A percentile compares a stretch with the other conserved stretches of the same genome.
Evolutionary conservation across 257 asterid species (phyloP).

Genomic region (Gentiana straminea): DNA sequence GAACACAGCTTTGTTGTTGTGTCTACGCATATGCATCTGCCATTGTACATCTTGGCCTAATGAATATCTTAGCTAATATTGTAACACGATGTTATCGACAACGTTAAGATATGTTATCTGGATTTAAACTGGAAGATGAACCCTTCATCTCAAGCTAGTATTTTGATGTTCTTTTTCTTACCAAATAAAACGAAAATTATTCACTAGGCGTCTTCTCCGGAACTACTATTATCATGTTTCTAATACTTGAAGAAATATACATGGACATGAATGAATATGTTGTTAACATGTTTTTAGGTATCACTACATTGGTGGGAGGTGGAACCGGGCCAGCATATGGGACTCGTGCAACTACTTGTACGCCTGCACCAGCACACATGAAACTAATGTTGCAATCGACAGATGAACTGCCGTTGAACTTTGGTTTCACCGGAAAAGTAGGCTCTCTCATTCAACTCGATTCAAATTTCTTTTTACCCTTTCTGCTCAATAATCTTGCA

Average conservation of each 20-base stretch:
- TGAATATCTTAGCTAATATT: no score
- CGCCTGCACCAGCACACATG: constrained; percentile 83
- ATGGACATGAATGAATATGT: not conserved
- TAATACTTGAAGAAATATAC: not conserved
- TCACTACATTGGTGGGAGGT: constrained; percentile 93
- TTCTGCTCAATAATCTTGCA: not conserved
- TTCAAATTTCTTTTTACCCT: no score
- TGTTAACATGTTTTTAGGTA: constrained; percentile 31
- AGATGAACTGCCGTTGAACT: constrained; percentile 82
- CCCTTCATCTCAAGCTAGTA: no score
- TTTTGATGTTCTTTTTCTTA: no score
- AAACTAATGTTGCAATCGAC: constrained; percentile 88
- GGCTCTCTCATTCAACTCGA: constrained; percentile 6
- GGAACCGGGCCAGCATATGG: constrained; percentile 99
- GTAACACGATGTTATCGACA: no score
- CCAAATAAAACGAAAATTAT: no score
- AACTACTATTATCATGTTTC: no score
- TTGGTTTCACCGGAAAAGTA: constrained; percentile 97
- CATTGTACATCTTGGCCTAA: no score
- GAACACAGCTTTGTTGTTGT: not conserved
- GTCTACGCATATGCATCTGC: no score
- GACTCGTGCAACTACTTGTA: constrained; percentile 97
- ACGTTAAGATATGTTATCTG: no score
- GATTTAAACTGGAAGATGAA: no score
- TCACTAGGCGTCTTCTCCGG: no score